Percentiles rank a stretch among this genome's conserved stretches.
Evolutionary conservation across 2,329 filamentous ascomycete species (phyloP).

Genomic region (Byssothecium circinans): DNA sequence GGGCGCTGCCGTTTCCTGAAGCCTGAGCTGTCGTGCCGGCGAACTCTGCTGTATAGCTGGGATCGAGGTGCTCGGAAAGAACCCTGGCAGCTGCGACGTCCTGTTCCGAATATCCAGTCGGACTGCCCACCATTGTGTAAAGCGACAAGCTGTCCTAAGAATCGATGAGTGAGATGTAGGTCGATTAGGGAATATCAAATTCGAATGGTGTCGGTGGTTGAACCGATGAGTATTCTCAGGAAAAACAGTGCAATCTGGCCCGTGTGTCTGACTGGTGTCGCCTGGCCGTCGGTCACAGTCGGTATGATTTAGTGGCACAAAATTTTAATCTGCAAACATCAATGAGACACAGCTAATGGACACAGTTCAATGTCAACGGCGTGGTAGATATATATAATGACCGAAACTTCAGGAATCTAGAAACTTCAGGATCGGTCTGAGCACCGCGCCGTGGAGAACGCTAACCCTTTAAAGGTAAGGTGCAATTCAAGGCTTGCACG

Average conservation of each 20-base stretch:
- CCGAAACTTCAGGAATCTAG: constrained; percentile 4
- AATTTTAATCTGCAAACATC: no score
- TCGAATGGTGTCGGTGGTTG: background rate
- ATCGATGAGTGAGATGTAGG: background rate
- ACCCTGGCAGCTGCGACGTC: constrained; percentile 40
- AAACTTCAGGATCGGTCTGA: constrained; percentile 15
- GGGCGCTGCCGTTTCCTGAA: constrained; percentile 28
- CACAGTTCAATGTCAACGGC: background rate
- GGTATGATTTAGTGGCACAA: no score
- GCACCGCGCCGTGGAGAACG: constrained; percentile 12
- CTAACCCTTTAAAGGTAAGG: constrained; percentile 5
- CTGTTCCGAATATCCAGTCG: constrained; percentile 28
- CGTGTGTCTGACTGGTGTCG: background rate
- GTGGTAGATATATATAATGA: background rate
- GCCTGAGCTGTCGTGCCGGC: constrained; percentile 35
- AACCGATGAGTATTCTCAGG: background rate
- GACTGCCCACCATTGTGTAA: constrained; percentile 33
- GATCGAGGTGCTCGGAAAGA: constrained; percentile 47
- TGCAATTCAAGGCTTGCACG: background rate
- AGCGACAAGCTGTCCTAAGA: background rate
- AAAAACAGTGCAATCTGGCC: background rate
- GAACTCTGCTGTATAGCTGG: constrained; percentile 49
- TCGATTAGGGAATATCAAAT: no score
- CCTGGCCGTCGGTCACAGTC: no score
- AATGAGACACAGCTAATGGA: no score